These are phyloP conservation scores for Talaromyces adpressus DNA, from an alignment of 495 filamentous ascomycete genomes.

Conservation along the genomic window DNA sequence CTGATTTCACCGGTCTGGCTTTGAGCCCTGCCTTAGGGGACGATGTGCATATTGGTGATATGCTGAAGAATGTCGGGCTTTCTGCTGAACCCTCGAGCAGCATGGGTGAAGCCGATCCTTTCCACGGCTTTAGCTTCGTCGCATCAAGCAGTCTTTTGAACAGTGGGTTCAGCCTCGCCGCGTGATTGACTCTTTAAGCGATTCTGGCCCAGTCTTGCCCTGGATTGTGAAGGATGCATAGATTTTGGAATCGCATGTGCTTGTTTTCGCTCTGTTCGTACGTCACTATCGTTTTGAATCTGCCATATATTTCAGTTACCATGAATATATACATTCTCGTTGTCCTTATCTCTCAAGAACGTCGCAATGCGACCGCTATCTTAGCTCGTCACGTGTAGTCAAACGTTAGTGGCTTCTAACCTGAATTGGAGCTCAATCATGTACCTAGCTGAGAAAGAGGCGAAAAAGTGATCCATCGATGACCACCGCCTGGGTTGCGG, in stretches of 20 bases:
- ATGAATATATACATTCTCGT: not conserved
- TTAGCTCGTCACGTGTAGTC: not conserved
- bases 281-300: not conserved
- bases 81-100: slow-evolving; percentile 14
- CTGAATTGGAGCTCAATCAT: not conserved
- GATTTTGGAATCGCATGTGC: not conserved
- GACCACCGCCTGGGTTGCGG: not conserved
- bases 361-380: not conserved
- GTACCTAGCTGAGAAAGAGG: not conserved
- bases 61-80: slow-evolving; percentile 11
- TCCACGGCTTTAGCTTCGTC: slow-evolving; percentile 95
- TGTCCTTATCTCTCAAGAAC: not conserved
- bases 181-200: not conserved
- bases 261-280: not conserved
- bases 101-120: slow-evolving; percentile 58
- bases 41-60: slow-evolving; percentile 26
- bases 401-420: not conserved
- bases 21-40: slow-evolving; percentile 62
- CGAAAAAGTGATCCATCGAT: not conserved
- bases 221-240: not conserved
- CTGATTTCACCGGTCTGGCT: slow-evolving; percentile 77
- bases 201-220: not conserved
- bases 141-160: slow-evolving; percentile 82
- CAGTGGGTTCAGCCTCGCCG: slow-evolving; percentile 25
- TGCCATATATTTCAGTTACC: not conserved